Evolutionary conservation across 2,329 filamentous ascomycete genomes (phyloP), one percentile per base, ranked within the genome.

Genomic region (Sphaerostilbella broomeana): DNA sequence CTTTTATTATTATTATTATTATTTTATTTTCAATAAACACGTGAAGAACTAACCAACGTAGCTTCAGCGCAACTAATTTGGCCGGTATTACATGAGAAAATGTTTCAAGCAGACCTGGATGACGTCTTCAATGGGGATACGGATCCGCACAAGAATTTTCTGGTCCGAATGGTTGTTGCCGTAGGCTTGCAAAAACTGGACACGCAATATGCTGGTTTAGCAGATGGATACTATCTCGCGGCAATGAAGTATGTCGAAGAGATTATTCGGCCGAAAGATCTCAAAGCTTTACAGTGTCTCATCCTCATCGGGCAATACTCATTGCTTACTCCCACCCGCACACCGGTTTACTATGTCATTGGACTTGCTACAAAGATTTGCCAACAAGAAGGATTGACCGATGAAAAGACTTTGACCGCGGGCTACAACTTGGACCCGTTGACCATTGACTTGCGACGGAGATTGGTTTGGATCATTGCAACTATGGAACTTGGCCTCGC

Each of bases 141-240:
- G 5, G 85, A 94, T 51, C 73, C 87, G 1, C 90, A 89, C 58
- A 81, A 89, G 56, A 88, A 92, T 53, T 97, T 95, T 53, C 77
- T 90, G 30, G 68, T 94, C 35, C 81, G 86, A 42, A 89, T 97
- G 78, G 86, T 95, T 38, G 80, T 97, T 55, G 90, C 92, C 20
- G 94, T 95, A 54, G 90, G 87, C 58, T 76, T 97, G 62, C 90
- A 97, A 62, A 95, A 94, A 61, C 73, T 95, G 53, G 86, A 89
- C 56, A 77, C 82, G 0, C 81, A 86, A 48, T 97, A 92, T 60
- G 88, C 89, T n/a, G 89, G 89, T 17, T 69, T 97, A 19, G 90
- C 92, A 20, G 90, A 97, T 62, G 89, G 87, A 57, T 97, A 94
- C 64, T 97, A 95, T 55, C 73, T 95, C 16, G 85, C 89, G 17